Evolutionary conservation across 768 basidiomycete species (phyloP), one percentile per base, ranked within the genome.

Genomic region (Ephemerocybe angulata): DNA sequence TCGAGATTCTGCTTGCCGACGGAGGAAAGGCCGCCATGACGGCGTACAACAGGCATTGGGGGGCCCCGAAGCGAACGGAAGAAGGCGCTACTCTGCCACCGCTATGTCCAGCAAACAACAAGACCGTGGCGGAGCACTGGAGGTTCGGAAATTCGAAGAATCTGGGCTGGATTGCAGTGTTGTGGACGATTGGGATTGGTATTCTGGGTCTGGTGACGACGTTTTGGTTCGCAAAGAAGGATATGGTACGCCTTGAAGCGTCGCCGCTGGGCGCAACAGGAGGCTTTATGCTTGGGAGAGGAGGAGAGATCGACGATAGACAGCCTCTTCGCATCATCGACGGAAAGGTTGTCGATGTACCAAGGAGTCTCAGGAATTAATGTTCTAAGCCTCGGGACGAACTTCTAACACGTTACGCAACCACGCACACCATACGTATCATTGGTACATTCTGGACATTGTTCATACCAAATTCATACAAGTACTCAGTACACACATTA

Each of bases 61-160:
- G 8, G 4, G 6, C n/a, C 13, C n/a, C 27, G 13, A 13, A 25
- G 22, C 6, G n/a, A 17, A 17, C 38, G 38, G n/a, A 40, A 40
- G 12, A 19, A 22, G 21, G 21, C 3, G 13, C 19, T 7, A 13
- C n/a, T 22, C n/a, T 13, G 5, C 19, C 19, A 8, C 42, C 42
- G 7, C 21, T 13, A 25, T 44, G 42, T 22, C 12, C 13, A 13
- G 13, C 19, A 13, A 22, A 35, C 29, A 50, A 50, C 48, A 27
- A 29, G 19, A 50, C 48, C 3, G 48, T 50, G 8, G 48, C 48
- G 19, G 48, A 29, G 31, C 48, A 50, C 25, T 50, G 48, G 48
- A 31, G 48, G 12, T 50, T 50, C n/a, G 48, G 48, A 7, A 50
- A 50, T 22, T 19, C 15, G 3, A 19, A 30, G 5, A 31, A 33